These are phyloP conservation scores for Hordeum vulgare DNA, from an alignment of 176 grass and related monocot genomes.

Conservation along the genomic window MorexV3_pseudomolecules_assembly NC_058523.1:287926091-287926590, in stretches of 20 bases:
- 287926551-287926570: background rate
- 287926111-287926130: no score
- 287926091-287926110: no score
- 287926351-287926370: background rate
- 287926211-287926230: conserved; percentile 25
- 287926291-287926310: no score
- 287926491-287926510: no score
- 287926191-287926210: no score
- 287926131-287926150: no score
- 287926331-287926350: conserved; percentile 1
- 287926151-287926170: no score
- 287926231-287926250: conserved; percentile 69
- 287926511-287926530: background rate
- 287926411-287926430: conserved; percentile 44
- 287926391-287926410: conserved; percentile 74
- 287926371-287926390: conserved; percentile 50
- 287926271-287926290: conserved; percentile 98
- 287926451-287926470: conserved; percentile 85
- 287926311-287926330: background rate
- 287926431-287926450: conserved; percentile 80
- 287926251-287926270: conserved; percentile 79
- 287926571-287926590: background rate
- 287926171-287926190: no score
- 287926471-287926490: background rate
- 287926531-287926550: background rate